Percentiles rank a stretch among this genome's conserved stretches.
phyloP scores from a whole-genome alignment of 805 yeast genomes.

The Pichia manshurica region DNA sequence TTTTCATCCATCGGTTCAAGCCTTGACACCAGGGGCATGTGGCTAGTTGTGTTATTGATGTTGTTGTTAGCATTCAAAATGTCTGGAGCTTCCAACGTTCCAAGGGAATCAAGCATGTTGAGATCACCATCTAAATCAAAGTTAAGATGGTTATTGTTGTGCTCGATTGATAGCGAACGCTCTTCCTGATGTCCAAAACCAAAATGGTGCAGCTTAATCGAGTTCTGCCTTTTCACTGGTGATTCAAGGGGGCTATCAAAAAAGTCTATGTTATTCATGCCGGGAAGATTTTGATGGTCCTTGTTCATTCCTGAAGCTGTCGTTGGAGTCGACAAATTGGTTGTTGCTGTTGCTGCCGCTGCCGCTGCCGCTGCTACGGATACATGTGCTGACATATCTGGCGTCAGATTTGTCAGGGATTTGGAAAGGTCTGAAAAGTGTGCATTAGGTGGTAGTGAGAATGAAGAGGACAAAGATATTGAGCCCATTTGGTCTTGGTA shows the following conservation, averaged over 20 bases:
- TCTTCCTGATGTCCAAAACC: constrained; percentile 13
- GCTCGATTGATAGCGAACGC: constrained; percentile 9
- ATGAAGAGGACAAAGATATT: constrained; percentile 2
- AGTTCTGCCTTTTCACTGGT: constrained; percentile 13
- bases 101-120: constrained; percentile 21
- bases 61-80: neutral
- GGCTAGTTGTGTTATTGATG: neutral
- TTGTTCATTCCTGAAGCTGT: too few relatives aligned
- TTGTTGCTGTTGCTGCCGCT: constrained; percentile 6
- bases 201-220: constrained; percentile 9
- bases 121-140: constrained; percentile 28
- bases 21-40: neutral
- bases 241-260: constrained; percentile 23
- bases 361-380: constrained; percentile 8
- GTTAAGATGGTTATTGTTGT: constrained; percentile 14
- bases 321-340: neutral
- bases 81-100: too few relatives aligned
- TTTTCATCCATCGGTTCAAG: neutral
- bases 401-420: neutral
- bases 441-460: constrained; percentile 7
- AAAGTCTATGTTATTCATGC: constrained; percentile 6
- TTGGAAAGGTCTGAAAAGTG: neutral
- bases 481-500: constrained; percentile 7
- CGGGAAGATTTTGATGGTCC: too few relatives aligned
- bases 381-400: neutral